These are phyloP conservation scores for Candida sanyiensis DNA, from an alignment of 805 yeast species.

Conservation along the genomic window DNA sequence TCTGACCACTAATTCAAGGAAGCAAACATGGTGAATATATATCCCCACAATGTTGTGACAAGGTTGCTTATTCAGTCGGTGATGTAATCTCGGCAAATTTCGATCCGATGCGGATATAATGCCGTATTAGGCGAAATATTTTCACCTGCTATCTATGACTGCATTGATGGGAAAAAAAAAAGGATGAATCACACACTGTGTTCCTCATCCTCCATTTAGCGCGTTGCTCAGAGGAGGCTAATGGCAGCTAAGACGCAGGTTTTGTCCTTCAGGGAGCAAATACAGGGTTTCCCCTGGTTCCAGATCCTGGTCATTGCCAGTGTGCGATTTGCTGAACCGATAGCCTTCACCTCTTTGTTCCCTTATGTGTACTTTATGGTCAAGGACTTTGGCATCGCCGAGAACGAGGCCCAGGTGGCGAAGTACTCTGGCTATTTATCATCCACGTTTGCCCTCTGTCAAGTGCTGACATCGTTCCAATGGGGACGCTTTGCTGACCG, in stretches of 20 bases:
- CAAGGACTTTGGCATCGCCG: constrained; percentile 46
- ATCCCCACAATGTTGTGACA: too few species aligned
- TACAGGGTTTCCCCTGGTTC: constrained; percentile 50
- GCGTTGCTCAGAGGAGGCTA: too few species aligned
- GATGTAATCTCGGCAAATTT: too few species aligned
- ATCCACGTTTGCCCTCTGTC: constrained; percentile 57
- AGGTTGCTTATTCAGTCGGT: too few species aligned
- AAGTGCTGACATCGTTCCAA: constrained; percentile 49
- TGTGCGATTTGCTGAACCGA: constrained; percentile 55
- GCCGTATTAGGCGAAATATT: too few species aligned
- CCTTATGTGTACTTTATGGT: constrained; percentile 65
- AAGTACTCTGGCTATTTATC: constrained; percentile 58
- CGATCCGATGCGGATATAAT: too few species aligned
- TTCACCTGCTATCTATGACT: too few species aligned
- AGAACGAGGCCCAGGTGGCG: constrained; percentile 47
- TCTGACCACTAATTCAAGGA: not conserved
- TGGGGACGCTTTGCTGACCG: constrained; percentile 56
- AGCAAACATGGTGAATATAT: too few species aligned
- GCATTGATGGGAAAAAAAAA: too few species aligned
- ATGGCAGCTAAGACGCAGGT: too few species aligned
- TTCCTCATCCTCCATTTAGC: too few species aligned
- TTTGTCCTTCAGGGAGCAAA: constrained; percentile 45
- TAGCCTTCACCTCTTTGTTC: constrained; percentile 57
- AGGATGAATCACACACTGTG: too few species aligned
- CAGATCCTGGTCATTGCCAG: constrained; percentile 38